Evolutionary conservation across 202 grass and related monocot genomes (phyloP).

Genomic region (Alloteropsis angusta): DNA sequence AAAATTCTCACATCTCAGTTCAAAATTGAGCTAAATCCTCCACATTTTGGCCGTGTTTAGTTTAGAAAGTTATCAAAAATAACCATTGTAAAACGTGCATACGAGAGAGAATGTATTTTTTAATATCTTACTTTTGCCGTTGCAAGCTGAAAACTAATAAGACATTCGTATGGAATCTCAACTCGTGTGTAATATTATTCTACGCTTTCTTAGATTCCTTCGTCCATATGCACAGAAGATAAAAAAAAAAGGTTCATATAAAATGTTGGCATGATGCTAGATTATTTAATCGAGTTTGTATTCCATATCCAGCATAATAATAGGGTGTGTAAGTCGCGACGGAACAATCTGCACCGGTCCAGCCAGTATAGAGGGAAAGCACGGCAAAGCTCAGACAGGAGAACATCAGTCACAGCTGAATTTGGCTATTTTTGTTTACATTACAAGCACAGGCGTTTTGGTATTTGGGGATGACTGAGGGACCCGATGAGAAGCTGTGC

Average conservation of each 20-base stretch:
- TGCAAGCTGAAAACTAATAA: too few relatives aligned
- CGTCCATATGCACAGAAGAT: not conserved
- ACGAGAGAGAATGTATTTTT: too few relatives aligned
- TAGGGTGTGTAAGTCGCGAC: not conserved
- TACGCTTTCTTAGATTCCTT: not conserved
- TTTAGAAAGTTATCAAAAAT: too few relatives aligned
- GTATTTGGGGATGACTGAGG: not conserved
- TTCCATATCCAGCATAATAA: slow-evolving; percentile 15
- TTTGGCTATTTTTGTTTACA: slow-evolving; percentile 29
- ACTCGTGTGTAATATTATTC: not conserved
- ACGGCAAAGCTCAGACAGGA: not conserved
- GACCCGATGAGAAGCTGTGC: not conserved
- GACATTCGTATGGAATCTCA: not conserved
- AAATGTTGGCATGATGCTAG: not conserved
- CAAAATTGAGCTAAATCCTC: not conserved
- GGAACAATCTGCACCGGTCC: not conserved
- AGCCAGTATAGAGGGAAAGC: not conserved
- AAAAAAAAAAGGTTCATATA: not conserved
- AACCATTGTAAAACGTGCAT: too few relatives aligned
- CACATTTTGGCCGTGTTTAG: too few relatives aligned
- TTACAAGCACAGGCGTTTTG: slow-evolving; percentile 7
- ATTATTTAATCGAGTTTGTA: not conserved
- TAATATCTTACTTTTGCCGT: too few relatives aligned
- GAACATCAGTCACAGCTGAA: not conserved
- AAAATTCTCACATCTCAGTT: not conserved